These are phyloP conservation scores for Sporothrix protearum DNA, from an alignment of 2,329 filamentous ascomycete species.

Conservation along the genomic window DNA sequence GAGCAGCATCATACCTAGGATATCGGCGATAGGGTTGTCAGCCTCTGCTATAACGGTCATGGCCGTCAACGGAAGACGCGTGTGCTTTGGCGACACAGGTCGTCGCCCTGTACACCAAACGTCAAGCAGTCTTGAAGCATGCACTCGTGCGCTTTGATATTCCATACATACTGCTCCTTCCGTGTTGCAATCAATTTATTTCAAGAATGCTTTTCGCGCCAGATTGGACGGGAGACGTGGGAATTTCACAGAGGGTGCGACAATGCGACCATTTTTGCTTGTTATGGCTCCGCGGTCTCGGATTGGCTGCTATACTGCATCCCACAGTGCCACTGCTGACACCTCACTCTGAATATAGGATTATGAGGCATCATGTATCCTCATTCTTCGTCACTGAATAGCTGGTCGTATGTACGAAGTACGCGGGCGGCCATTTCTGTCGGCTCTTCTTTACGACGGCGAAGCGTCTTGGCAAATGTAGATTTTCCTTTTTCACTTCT, in stretches of 20 bases:
- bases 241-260: background rate
- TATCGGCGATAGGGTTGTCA: too few species aligned
- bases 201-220: background rate
- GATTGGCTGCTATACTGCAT: background rate
- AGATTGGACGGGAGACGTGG: background rate
- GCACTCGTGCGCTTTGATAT: background rate
- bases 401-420: background rate
- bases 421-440: background rate
- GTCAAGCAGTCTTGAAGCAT: too few species aligned
- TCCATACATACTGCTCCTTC: background rate
- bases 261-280: background rate
- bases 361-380: background rate
- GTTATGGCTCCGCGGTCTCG: background rate
- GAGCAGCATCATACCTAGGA: too few species aligned
- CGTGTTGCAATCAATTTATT: background rate
- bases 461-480: background rate
- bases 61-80: too few species aligned
- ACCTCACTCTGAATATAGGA: background rate
- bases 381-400: background rate
- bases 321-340: background rate
- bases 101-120: too few species aligned
- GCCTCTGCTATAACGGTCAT: too few species aligned
- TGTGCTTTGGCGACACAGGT: too few species aligned
- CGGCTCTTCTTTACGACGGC: background rate
- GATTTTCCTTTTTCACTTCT: background rate